Evolutionary conservation across 2,329 filamentous ascomycete species (phyloP), one percentile per base, ranked within the genome.

Genomic region (Pochonia chlamydosporia): DNA sequence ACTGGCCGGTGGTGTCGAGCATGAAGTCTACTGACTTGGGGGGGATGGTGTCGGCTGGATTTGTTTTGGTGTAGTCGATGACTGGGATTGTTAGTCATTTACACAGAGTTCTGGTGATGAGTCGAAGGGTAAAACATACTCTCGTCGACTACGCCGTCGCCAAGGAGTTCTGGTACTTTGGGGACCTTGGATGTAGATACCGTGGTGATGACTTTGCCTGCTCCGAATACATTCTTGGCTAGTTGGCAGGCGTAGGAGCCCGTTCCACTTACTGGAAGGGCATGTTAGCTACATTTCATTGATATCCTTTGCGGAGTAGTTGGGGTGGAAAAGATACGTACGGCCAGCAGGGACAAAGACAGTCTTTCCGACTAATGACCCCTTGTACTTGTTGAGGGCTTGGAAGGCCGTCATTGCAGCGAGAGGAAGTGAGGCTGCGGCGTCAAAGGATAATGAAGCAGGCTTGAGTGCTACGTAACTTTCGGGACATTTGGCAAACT

Each of bases 361-460:
- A 3, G 58, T 59, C 44, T 57, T 21, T 57, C 71, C 71, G 11
- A 60, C 49, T 9, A 73, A 53, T 16, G 65, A 67, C n/a, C 69
- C 69, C 7, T 64, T 52, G 33, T 63, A 68, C 18, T 59, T 58
- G 10, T 55, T 52, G 2, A 73, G 51, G 3, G 62, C 63, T 52
- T 71, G 66, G 21, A 71, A 59, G 1, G 68, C 67, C 13, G 70
- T 73, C 44, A 70, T 52, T 7, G 60, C 64, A 10, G 67, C 68
- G n/a, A 73, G 55, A 8, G 71, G 70, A 18, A 74, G 62, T 1
- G 68, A 68, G 11, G 70, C 68, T 23, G 71, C 70, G 28, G 70
- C 64, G 24, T 62, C 61, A 46, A 72, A 71, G 2, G 67, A 66
- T 5, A 73, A 46, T 24, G 59, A 62, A 10, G 55, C 56, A 0